Evolutionary conservation across 768 basidiomycete genomes (phyloP).

Genomic region (Amyloporia xantha): DNA sequence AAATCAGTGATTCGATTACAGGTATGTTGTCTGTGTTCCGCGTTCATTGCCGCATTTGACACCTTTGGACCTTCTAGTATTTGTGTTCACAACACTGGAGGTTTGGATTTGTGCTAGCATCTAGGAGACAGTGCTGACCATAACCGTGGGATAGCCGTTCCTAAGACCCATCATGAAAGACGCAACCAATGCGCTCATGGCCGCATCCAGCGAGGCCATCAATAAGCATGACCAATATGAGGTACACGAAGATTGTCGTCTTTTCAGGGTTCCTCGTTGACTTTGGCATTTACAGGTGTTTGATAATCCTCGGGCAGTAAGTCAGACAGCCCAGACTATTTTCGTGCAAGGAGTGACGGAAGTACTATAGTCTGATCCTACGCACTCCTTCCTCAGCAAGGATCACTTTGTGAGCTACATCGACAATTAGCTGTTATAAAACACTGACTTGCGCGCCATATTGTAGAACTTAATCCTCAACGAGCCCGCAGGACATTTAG

Average conservation of each 20-base stretch:
- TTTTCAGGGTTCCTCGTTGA: not conserved
- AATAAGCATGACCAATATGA: constrained; percentile 78
- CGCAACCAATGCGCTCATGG: constrained; percentile 55
- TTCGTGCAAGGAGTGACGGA: not conserved
- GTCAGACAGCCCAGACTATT: constrained; percentile 10
- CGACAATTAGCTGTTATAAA: not conserved
- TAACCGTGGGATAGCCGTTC: constrained; percentile 53
- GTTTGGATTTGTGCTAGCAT: constrained; percentile 24
- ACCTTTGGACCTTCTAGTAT: constrained; percentile 41
- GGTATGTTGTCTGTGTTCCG: constrained; percentile 31
- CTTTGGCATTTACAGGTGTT: constrained; percentile 41
- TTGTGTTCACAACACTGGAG: constrained; percentile 81
- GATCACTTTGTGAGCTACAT: constrained; percentile 68
- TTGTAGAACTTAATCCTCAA: constrained; percentile 72
- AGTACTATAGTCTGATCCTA: constrained; percentile 63
- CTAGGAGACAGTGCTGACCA: not conserved
- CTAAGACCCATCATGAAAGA: constrained; percentile 71
- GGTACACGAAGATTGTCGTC: constrained; percentile 29
- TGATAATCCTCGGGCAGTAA: constrained; percentile 71
- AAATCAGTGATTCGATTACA: constrained; percentile 66
- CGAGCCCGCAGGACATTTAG: constrained; percentile 74
- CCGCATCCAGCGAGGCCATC: constrained; percentile 71
- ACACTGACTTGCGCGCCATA: not conserved
- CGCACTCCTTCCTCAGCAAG: constrained; percentile 84
- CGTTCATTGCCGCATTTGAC: not conserved